These are phyloP conservation scores for Diplodia mutila DNA, from an alignment of 2,329 filamentous ascomycete species.

Conservation along the genomic window DNA sequence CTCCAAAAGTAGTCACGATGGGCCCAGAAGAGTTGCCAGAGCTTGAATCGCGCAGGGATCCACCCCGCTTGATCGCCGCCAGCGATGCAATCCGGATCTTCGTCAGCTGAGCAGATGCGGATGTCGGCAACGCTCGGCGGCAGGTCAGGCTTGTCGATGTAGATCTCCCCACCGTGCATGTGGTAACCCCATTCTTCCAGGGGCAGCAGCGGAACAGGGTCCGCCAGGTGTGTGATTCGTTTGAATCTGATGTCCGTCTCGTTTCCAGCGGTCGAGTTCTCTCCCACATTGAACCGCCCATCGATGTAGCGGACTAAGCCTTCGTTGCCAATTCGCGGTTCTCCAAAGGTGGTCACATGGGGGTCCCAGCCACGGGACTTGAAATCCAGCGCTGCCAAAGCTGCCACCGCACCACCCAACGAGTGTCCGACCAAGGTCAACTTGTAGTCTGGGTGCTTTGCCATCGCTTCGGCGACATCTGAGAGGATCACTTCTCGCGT, in stretches of 20 bases:
- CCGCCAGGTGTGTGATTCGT: constrained; percentile 81
- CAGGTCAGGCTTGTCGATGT: constrained; percentile 72
- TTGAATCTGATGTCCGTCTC: constrained; percentile 59
- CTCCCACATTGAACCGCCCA: constrained; percentile 48
- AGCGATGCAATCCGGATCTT: constrained; percentile 73
- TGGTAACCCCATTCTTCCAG: constrained; percentile 85
- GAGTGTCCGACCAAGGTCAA: constrained; percentile 87
- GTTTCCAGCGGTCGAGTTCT: constrained; percentile 27
- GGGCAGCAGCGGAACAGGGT: constrained; percentile 88
- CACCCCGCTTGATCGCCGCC: constrained; percentile 40
- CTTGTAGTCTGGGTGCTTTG: constrained; percentile 69
- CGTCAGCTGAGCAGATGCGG: constrained; percentile 70
- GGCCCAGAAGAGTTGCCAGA: constrained; percentile 93
- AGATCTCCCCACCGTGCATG: constrained; percentile 86
- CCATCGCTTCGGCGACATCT: constrained; percentile 62
- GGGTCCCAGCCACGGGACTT: constrained; percentile 75
- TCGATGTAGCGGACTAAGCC: constrained; percentile 60
- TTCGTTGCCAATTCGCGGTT: constrained; percentile 68
- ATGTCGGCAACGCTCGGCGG: constrained; percentile 72
- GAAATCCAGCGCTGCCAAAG: constrained; percentile 83
- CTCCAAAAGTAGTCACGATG: constrained; percentile 98
- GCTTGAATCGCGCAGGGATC: constrained; percentile 64
- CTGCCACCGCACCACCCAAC: constrained; percentile 88
- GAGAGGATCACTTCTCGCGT: constrained; percentile 72
- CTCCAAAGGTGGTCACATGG: constrained; percentile 86